phyloP scores from a whole-genome alignment of 805 yeast genomes.

The Metschnikowia colocasiae region DNA sequence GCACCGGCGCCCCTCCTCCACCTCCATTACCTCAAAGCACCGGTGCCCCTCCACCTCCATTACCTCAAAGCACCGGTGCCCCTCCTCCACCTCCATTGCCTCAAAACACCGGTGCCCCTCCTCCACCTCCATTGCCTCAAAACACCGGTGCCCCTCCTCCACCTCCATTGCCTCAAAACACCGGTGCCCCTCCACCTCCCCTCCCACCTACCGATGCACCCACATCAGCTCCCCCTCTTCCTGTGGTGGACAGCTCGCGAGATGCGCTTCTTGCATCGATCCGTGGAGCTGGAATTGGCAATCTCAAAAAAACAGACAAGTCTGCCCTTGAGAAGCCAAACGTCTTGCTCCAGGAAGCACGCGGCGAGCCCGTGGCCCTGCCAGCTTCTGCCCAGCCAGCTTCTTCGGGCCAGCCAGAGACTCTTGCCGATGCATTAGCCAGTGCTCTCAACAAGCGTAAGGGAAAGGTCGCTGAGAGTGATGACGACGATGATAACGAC shows the following conservation, averaged over 20 bases:
- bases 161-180: slow-evolving; percentile 17
- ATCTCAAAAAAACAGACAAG: slow-evolving; percentile 76
- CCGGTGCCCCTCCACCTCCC: slow-evolving; percentile 25
- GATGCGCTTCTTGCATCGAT: slow-evolving; percentile 87
- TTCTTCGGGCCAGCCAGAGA: slow-evolving; percentile 51
- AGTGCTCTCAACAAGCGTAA: slow-evolving; percentile 82
- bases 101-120: not conserved
- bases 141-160: slow-evolving; percentile 22
- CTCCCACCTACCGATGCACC: slow-evolving; percentile 19
- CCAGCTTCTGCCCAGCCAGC: slow-evolving; percentile 38
- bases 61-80: slow-evolving; percentile 27
- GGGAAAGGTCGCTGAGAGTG: slow-evolving; percentile 73
- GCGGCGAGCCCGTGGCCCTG: slow-evolving; percentile 51
- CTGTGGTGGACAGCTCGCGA: slow-evolving; percentile 48
- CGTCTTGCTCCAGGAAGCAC: slow-evolving; percentile 65
- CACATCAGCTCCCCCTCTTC: slow-evolving; percentile 24
- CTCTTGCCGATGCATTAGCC: slow-evolving; percentile 82
- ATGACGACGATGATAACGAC: slow-evolving; percentile 78
- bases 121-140: slow-evolving; percentile 25
- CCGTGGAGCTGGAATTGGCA: slow-evolving; percentile 69
- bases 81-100: slow-evolving; percentile 12
- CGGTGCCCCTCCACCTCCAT: slow-evolving; percentile 11
- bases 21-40: slow-evolving; percentile 26
- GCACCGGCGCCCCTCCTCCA: not conserved
- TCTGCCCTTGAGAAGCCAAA: slow-evolving; percentile 78